Base-by-base conservation (phyloP, 2,329 filamentous ascomycete species). In the Gliomastix tumulicola region DNA sequence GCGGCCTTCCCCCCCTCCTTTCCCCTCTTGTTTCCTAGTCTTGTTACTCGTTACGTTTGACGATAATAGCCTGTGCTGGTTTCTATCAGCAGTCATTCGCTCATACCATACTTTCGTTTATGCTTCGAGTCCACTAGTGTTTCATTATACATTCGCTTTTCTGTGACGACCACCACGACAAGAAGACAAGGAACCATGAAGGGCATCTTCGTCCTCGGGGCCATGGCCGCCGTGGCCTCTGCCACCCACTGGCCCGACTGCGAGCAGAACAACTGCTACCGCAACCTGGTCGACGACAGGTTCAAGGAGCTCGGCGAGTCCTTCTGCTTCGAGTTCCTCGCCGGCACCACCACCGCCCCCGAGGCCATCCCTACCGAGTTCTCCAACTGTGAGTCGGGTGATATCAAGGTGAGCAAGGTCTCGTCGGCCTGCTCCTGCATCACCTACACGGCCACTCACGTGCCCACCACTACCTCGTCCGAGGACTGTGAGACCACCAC, bases 361-460 rank as follows among this genome's bases (percentile, higher is more conserved):
- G 33, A 41, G 3, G 44, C 44, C 30, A 51, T 62, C 30, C 59
- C 59, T 6, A 43, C 50, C 8, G 43, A 56, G 32, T 62, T 49
- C 44, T 31, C 27, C 42, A 53, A 55, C 49, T 62, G 59, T 40
- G 33, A 34, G 18, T n/a, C n/a, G n/a, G 40, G 35, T 27, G 36
- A 43, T 12, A 39, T 38, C 19, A 25, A 18, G 9, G 46, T 53
- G 36, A 48, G 43, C 15, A 41, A 38, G 12, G 43, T 54, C 30
- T 54, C 49, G 43, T 62, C 60, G 30, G 58, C 56, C 31, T 62
- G 59, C 51, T 60, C 57, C 6, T 62, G 58, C 49, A 48, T 61
- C 45, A 51, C 53, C 38, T 60, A 62, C 46, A 54, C 55, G 30
- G 46, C 52, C 30, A 57, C 55, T 16, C 51, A 54, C 41, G 45